Percentiles rank a stretch among this genome's conserved stretches.
These are phyloP conservation scores for Nicotiana noctiflora DNA, from an alignment of 257 asterid genomes.

Conservation along the genomic window DNA sequence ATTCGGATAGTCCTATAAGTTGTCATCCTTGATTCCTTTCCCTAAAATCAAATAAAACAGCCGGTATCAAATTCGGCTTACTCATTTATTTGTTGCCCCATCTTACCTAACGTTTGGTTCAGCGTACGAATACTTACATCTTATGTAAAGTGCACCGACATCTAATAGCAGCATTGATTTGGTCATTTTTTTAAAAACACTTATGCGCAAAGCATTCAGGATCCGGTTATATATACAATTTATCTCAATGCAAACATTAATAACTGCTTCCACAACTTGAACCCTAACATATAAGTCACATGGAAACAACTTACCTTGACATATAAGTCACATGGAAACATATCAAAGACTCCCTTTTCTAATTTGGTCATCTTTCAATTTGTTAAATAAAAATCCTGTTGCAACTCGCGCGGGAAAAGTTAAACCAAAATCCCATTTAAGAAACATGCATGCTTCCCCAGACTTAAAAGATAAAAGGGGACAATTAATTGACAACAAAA, in stretches of 20 bases:
- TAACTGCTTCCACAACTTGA: no score
- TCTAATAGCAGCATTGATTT: background rate
- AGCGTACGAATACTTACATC: background rate
- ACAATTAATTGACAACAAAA: background rate
- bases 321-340: no score
- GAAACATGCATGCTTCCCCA: background rate
- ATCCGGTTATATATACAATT: no score
- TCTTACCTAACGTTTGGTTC: background rate
- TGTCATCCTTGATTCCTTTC: background rate
- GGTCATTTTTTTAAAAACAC: no score
- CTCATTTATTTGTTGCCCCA: background rate
- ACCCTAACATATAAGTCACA: no score
- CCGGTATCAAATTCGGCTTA: no score
- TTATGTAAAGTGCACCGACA: background rate
- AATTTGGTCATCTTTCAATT: background rate
- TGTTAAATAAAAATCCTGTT: background rate
- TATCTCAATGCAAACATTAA: no score
- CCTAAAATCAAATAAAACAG: background rate
- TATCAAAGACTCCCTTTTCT: no score
- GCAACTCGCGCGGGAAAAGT: background rate
- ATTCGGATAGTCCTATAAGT: background rate
- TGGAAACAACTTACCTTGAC: no score
- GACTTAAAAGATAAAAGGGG: background rate
- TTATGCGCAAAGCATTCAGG: no score
- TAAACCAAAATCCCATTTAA: background rate